Evolutionary conservation across 805 yeast species (phyloP).

Genomic region (Barnettozyma botsteinii): DNA sequence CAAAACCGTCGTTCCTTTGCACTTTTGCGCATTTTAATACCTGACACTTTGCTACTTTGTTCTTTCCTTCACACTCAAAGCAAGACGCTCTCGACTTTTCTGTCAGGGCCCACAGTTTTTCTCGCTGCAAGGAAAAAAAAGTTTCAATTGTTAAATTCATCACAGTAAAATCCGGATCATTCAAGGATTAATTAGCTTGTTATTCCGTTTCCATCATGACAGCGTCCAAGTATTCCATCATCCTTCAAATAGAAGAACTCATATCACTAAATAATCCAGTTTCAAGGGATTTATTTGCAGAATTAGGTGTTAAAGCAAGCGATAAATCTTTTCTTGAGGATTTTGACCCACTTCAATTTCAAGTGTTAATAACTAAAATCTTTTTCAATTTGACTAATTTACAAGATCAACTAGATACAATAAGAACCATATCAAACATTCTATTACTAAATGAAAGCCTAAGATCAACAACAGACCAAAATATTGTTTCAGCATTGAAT

Average conservation of each 20-base stretch:
- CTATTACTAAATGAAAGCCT: conserved; percentile 16
- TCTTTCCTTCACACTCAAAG: no score
- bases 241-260: conserved; percentile 2
- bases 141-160: no score
- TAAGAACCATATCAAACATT: conserved; percentile 20
- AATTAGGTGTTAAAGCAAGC: conserved; percentile 14
- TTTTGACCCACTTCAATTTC: conserved; percentile 11
- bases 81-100: no score
- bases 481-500: neutral
- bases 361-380: conserved; percentile 9
- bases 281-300: conserved; percentile 10
- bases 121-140: no score
- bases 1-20: no score
- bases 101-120: no score
- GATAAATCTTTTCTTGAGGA: conserved; percentile 11
- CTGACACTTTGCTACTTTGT: no score
- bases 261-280: conserved; percentile 1
- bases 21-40: no score
- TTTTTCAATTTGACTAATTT: conserved; percentile 7
- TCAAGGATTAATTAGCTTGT: no score
- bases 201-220: no score
- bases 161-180: no score
- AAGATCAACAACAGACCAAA: conserved; percentile 7
- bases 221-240: conserved; percentile 6
- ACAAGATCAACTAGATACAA: conserved; percentile 17